Base-by-base conservation (phyloP, 2,329 filamentous ascomycete species). In the Nemania sp. region DNA sequence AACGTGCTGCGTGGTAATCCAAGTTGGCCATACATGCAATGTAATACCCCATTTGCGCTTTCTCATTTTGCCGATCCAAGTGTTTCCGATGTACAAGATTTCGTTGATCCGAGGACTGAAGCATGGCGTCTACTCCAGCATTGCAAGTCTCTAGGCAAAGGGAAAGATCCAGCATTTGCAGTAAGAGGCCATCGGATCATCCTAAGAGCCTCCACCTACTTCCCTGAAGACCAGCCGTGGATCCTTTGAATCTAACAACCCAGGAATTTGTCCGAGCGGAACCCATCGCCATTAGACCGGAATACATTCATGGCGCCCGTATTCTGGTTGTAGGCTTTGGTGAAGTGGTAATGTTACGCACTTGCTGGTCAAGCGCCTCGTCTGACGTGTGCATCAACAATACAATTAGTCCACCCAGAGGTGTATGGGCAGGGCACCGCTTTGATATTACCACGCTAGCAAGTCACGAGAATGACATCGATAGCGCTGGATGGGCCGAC, bases 191-290 rank as follows among this genome's bases (percentile, higher is more conserved):
- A 8, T 1, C 6, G 32, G 32, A 35, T 35, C 32, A 8, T 35
- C 2, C 32, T 11, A 7, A 11, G 6, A 35, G 3, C 7, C 32
- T 35, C 32, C 18, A 67, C 56, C 41, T 77, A 77, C 67, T 76
- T 73, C 61, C 76, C 74, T 5, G 52, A 45, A n/a, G 70, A 76
- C 53, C 70, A 77, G 59, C 68, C 53, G 5, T 79, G 75, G 77
- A 69, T 79, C 58, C 70, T 80, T 27, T 73, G 78, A 41, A 79
- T 64, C 27, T 79, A 52, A 78, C 77, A 1, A 78, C 72, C 5
- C 75, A 75, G 38, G 72, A 79, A 51, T 78, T 76, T 26, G 75
- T 80, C 43, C 73, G 74, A 52, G 59, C 75, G n/a, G 45, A 58
- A 13, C 47, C 58, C 8, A 67, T 67, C 24, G 64, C 59, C 55